Percentiles rank a stretch among this genome's conserved stretches.
Evolutionary conservation across 2,329 filamentous ascomycete genomes (phyloP).

Genomic region (Fusarium chaquense): DNA sequence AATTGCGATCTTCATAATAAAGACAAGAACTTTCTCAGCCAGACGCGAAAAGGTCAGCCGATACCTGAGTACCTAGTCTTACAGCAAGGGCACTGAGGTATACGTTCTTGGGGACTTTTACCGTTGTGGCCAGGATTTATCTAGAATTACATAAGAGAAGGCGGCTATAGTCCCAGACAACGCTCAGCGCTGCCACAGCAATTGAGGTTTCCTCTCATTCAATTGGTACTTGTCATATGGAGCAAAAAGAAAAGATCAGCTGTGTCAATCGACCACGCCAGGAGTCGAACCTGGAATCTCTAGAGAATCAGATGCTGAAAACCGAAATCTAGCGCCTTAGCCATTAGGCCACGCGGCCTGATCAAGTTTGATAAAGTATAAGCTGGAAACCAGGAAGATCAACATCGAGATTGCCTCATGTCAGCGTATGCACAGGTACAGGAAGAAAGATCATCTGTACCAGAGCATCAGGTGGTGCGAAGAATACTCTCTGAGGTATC

Average conservation of each 20-base stretch:
- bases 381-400: accelerated
- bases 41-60: not conserved
- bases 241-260: not conserved
- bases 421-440: too few species aligned
- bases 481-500: not conserved
- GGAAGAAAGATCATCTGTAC: not conserved
- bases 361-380: not conserved
- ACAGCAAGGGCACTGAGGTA: not conserved
- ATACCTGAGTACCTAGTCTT: not conserved
- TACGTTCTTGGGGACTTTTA: not conserved
- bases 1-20: not conserved
- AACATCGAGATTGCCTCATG: not conserved
- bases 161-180: not conserved
- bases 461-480: not conserved
- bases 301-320: not conserved
- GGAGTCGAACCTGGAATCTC: conserved; percentile 8
- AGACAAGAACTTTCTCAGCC: not conserved
- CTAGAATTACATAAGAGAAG: accelerated
- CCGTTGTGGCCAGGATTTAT: not conserved
- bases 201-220: not conserved
- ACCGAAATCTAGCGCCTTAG: conserved; percentile 9
- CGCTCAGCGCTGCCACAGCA: not conserved
- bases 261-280: not conserved
- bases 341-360: conserved; percentile 9
- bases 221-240: too few species aligned